Base-by-base conservation (phyloP, 129 eudicot genomes). In the Centrapalus pauciflorus region DNA sequence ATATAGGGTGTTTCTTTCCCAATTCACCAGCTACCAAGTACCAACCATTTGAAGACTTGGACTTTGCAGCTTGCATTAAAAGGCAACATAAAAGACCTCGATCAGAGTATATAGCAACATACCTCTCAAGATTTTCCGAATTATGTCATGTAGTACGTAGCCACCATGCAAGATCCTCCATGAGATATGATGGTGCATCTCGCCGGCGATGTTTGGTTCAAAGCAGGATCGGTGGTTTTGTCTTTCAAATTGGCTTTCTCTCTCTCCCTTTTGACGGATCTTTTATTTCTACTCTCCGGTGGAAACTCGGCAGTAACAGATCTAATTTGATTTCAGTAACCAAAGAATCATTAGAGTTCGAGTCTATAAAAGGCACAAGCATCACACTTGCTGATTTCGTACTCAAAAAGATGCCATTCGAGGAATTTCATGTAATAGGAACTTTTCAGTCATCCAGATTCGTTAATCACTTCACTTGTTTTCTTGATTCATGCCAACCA, bases 401-500 rank as follows among this genome's bases (percentile, higher is more conserved):
- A 93, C 70, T 86, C 99, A 20, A 75, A 93, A 3, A 93, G 87
- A 70, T 93, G 99, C 99, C 99, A 93, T 41, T 93, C 95, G 0
- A 71, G 61, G 45, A 71, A 76, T 41, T 78, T 72, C 83, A 80
- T 75, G 24, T 88, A 93, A 71, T 93, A 93, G 11, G 99, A 93
- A 70, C 92, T 82, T 85, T 89, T 93, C 66, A 84, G 78, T 70
- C 99, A 95, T 49, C 93, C 87, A 17, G 77, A 84, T 66, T 93
- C 96, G 56, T 84, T 84, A 66, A 88, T 61, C 56, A 82, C n/a
- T n/a, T n/a, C n/a, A n/a, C 76, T 68, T 88, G 99, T 52, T 93
- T 93, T 76, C 99, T 84, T 30, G 99, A 88, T 74, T 93, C 96
- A 48, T 93, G 99, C 99, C 96, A 93, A 17, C 99, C 99, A 7